Base-by-base conservation (phyloP, 345 rosid species). In the Pistacia atlantica region DNA sequence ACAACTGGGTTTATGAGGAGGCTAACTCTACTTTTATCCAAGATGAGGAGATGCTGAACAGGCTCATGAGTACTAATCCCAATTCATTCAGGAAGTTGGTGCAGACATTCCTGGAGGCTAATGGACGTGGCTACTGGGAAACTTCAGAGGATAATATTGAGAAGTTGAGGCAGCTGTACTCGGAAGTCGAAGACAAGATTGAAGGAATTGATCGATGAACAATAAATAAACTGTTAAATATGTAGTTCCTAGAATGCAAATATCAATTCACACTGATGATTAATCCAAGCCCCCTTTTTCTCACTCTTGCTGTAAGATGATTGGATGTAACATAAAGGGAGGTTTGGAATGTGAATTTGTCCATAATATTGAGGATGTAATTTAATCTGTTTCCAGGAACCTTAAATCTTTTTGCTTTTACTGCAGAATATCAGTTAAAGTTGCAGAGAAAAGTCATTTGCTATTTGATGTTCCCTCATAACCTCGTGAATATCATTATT, bases 101-200 rank as follows among this genome's bases (percentile, higher is more conserved):
- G 81, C 99, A 96, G 84, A 96, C 98, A 68, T 96, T 96, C 93
- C 78, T 93, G 86, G 99, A 96, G 76, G 99, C 99, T 55, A 93
- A 91, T 61, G 99, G 99, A 38, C 97, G 99, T 5, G 97, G 99
- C 5, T 96, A 93, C 72, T 96, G 99, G 99, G 97, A 96, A 57
- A 96, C 98, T 59, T 87, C 97, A 0, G 86, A 79, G 75, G 87
- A 93, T 60, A 93, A 92, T 48, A 87, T 96, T 37, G 99, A 96
- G 83, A 92, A 52, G 89, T 84, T 96, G 82, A 96, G 86, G 84
- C 94, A 96, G 73, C 80, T 96, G 75, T 96, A 96, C 86, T 93
- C 98, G 0, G 94, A 93, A 81, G 97, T 93, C 0, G 99, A 96
- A 83, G 98, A 96, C 91, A 96, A 91, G 90, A 96, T 96, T 22